Conservation (phyloP, 345 rosid species). For the Excoecaria cochinchinensis region DNA sequence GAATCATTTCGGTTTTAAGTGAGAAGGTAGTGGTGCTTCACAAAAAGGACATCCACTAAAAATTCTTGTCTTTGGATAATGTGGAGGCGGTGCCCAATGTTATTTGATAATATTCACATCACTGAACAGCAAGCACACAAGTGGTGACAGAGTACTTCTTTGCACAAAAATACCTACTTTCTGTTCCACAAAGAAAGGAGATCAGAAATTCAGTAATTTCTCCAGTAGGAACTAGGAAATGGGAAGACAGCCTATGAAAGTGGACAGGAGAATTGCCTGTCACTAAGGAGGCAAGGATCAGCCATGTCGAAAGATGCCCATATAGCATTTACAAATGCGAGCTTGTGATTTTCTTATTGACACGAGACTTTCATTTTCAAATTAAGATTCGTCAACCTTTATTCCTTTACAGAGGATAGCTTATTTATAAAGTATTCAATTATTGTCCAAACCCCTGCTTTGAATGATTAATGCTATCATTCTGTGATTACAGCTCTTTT, state of each 20-base stretch:
- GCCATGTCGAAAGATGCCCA: not conserved
- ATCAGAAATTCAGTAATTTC: not conserved
- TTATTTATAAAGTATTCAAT: conserved; percentile 9
- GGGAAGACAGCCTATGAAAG: not conserved
- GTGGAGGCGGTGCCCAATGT: too few relatives aligned
- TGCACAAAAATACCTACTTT: not conserved
- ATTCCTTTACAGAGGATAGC: conserved; percentile 14
- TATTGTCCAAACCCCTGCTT: conserved; percentile 7
- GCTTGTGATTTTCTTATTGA: not conserved
- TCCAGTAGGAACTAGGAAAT: not conserved
- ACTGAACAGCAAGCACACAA: too few relatives aligned
- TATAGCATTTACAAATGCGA: not conserved
- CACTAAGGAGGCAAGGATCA: not conserved
- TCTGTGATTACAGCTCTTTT: not conserved
- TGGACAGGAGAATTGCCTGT: not conserved
- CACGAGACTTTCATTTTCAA: not conserved
- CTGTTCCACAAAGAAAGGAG: not conserved
- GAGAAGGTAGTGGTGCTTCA: too few relatives aligned
- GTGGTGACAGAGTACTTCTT: too few relatives aligned
- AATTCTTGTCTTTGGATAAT: too few relatives aligned
- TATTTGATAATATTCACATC: too few relatives aligned
- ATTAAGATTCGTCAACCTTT: conserved; percentile 1
- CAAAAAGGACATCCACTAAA: too few relatives aligned
- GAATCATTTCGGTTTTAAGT: too few relatives aligned
- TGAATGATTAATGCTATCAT: not conserved